Conservation (phyloP, 768 basidiomycete species). For the Tulasnella sp. region DNA sequence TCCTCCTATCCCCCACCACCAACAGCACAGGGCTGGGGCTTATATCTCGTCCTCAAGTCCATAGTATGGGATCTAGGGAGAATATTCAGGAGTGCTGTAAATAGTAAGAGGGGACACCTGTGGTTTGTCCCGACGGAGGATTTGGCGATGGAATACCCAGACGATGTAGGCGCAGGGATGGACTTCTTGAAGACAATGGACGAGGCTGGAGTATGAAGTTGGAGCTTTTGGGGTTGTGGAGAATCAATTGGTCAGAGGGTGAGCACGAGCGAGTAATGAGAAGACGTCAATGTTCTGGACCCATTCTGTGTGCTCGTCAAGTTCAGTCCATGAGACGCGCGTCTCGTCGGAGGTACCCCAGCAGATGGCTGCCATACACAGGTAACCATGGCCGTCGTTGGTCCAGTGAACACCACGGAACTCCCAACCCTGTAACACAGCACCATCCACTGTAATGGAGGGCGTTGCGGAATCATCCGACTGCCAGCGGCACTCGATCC, state of each 20-base stretch:
- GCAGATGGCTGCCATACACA: background rate
- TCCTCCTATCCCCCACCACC: background rate
- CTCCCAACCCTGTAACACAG: constrained; percentile 1
- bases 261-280: background rate
- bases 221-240: background rate
- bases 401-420: constrained; percentile 1
- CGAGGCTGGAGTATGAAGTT: background rate
- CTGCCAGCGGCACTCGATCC: constrained; percentile 55
- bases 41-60: constrained; percentile 5
- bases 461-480: background rate
- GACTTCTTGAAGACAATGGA: background rate
- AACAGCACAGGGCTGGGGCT: background rate
- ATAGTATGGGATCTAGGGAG: background rate
- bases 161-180: background rate
- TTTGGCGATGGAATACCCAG: background rate
- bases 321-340: constrained; percentile 5
- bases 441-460: constrained; percentile 1
- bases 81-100: background rate
- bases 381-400: background rate
- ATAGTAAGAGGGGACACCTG: background rate
- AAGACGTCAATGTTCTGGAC: background rate
- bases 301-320: constrained; percentile 3
- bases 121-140: constrained; percentile 12
- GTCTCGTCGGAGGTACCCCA: background rate
- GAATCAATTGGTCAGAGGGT: background rate